Evolutionary conservation across 2,329 filamentous ascomycete species (phyloP).

Genomic region (Cercospora beticola): DNA sequence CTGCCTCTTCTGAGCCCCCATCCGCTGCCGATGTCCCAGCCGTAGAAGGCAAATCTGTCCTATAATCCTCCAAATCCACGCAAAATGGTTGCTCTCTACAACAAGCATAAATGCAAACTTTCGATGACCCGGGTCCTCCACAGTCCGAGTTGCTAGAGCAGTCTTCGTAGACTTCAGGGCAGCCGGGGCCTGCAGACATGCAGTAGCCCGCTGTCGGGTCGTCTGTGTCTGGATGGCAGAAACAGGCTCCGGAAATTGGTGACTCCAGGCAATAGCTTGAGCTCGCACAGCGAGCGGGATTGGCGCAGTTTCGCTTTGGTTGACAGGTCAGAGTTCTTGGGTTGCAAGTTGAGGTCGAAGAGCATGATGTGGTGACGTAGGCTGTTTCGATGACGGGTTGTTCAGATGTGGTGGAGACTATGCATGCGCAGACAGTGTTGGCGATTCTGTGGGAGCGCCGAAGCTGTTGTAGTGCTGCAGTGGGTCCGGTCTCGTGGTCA

Average conservation of each 20-base stretch:
- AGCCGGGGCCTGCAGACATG: slow-evolving; percentile 21
- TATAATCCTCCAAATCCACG: slow-evolving; percentile 22
- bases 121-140: slow-evolving; percentile 4
- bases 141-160: slow-evolving; percentile 21
- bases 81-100: slow-evolving; percentile 25
- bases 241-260: slow-evolving; percentile 16
- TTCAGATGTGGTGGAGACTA: not conserved
- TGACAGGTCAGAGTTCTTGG: slow-evolving; percentile 9
- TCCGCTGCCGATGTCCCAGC: not conserved
- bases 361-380: not conserved
- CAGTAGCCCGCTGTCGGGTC: slow-evolving; percentile 20
- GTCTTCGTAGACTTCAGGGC: slow-evolving; percentile 21
- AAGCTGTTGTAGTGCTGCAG: slow-evolving; percentile 7
- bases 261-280: slow-evolving; percentile 20
- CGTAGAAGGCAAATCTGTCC: not conserved
- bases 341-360: slow-evolving; percentile 2
- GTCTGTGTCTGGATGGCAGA: slow-evolving; percentile 24
- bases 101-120: slow-evolving; percentile 25
- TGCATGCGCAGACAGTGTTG: slow-evolving; percentile 12
- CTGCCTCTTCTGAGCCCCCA: not conserved
- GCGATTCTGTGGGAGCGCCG: not conserved
- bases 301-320: slow-evolving; percentile 17
- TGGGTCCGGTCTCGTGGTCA: not conserved
- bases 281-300: slow-evolving; percentile 19
- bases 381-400: not conserved